Evolutionary conservation across 2,329 filamentous ascomycete species (phyloP).

Genomic region (Mollisiaceae sp.): DNA sequence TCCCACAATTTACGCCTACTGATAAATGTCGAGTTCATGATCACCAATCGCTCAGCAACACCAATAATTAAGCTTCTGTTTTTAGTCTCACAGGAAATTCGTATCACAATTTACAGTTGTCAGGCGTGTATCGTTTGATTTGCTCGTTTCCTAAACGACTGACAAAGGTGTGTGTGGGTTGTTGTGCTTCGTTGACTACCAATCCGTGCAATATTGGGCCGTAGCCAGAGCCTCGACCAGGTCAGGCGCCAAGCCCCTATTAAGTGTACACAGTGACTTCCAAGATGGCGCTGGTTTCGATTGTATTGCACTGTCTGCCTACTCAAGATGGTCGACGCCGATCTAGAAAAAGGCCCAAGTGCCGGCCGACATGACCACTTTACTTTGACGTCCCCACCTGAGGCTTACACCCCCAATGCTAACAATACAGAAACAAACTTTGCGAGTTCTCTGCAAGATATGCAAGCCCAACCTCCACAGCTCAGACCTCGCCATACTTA

Average conservation of each 20-base stretch:
- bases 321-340: background rate
- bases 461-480: conserved; percentile 1
- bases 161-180: conserved; percentile 10
- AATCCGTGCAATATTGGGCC: conserved; percentile 3
- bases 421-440: background rate
- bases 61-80: background rate
- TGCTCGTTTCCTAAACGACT: conserved; percentile 2
- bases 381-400: conserved; percentile 4
- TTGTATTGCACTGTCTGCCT: conserved; percentile 2
- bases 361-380: background rate
- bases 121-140: conserved; percentile 5
- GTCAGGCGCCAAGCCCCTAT: conserved; percentile 5
- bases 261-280: background rate
- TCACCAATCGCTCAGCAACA: background rate
- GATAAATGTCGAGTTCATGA: background rate
- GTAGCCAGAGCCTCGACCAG: conserved; percentile 1
- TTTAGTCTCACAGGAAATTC: background rate
- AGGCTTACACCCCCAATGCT: conserved; percentile 6
- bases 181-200: background rate
- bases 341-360: background rate
- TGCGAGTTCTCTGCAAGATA: background rate
- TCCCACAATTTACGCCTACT: conserved; percentile 3
- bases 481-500: background rate
- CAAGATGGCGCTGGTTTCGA: background rate
- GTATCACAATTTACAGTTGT: background rate